These are phyloP conservation scores for Colletotrichum brevisporum DNA, from an alignment of 2,329 filamentous ascomycete genomes.

Conservation along the genomic window DNA sequence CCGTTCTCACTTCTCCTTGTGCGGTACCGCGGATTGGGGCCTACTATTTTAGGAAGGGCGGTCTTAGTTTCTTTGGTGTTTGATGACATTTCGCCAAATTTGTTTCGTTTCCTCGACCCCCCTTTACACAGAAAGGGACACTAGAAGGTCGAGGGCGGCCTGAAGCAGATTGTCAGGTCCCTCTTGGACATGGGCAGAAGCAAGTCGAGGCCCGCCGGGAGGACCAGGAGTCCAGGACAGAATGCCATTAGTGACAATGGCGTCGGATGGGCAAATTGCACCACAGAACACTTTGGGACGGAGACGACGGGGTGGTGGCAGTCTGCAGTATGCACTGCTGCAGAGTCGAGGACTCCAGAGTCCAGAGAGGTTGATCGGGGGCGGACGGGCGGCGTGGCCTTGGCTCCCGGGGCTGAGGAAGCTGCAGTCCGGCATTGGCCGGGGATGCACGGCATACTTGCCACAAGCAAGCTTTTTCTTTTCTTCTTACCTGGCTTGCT, in stretches of 20 bases:
- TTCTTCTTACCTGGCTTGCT: too few species aligned
- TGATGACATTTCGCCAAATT: constrained; percentile 22
- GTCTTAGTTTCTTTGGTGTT: neutral
- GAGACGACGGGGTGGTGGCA: constrained; percentile 1
- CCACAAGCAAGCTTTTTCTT: too few species aligned
- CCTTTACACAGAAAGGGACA: neutral
- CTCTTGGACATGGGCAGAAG: neutral
- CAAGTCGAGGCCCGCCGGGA: constrained; percentile 7
- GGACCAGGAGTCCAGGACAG: constrained; percentile 4
- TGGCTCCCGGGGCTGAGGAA: constrained; percentile 19
- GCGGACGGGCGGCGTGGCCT: constrained; percentile 19
- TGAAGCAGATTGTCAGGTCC: constrained; percentile 25
- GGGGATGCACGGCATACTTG: neutral
- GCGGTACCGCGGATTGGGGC: neutral
- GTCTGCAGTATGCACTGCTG: too few species aligned
- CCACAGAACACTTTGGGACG: constrained; percentile 6
- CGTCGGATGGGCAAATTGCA: constrained; percentile 27
- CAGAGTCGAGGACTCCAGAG: too few species aligned
- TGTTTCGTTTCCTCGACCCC: constrained; percentile 32
- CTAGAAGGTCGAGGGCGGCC: neutral
- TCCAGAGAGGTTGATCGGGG: neutral
- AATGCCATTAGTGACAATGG: constrained; percentile 31
- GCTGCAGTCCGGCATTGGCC: constrained; percentile 17
- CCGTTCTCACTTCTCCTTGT: constrained; percentile 9
- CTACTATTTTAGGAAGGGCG: constrained; percentile 20